Percentiles rank a stretch among this genome's conserved stretches.
phyloP scores from a whole-genome alignment of 495 filamentous ascomycete species.

The Daldinia loculata region DNA sequence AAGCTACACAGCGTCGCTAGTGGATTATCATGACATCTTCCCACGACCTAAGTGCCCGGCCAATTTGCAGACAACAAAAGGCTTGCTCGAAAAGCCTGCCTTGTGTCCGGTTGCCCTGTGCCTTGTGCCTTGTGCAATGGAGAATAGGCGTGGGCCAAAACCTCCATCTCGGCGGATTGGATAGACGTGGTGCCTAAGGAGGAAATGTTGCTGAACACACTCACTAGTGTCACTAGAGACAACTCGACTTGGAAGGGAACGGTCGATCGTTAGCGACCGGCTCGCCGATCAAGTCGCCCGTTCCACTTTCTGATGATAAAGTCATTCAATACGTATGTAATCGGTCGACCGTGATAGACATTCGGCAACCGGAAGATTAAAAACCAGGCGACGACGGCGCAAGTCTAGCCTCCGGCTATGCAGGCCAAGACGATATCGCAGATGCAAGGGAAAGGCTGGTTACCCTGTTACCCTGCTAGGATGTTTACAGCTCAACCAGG shows the following conservation, averaged over 20 bases:
- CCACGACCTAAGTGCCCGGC: conserved; percentile 13
- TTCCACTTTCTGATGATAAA: conserved; percentile 17
- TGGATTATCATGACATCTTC: conserved; percentile 32
- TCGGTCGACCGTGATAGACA: conserved; percentile 17
- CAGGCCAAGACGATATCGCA: conserved; percentile 38
- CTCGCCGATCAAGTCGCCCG: conserved; percentile 28
- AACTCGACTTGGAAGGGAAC: conserved; percentile 22
- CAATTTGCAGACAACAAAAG: conserved; percentile 16
- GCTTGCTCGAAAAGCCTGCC: conserved; percentile 5
- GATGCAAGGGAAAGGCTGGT: conserved; percentile 38
- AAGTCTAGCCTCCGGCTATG: conserved; percentile 21
- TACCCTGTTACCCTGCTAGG: conserved; percentile 12
- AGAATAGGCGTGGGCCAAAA: conserved; percentile 21
- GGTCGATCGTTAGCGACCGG: conserved; percentile 23
- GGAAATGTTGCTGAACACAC: conserved; percentile 13
- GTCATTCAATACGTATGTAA: conserved; percentile 24
- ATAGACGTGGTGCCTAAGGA: conserved; percentile 2
- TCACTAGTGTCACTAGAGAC: conserved; percentile 19
- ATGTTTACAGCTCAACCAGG: conserved; percentile 30
- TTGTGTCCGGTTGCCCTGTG: background rate
- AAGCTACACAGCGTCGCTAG: conserved; percentile 34
- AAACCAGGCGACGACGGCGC: conserved; percentile 13
- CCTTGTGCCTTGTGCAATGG: conserved; percentile 10
- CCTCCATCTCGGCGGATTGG: conserved; percentile 18
- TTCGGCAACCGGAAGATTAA: conserved; percentile 18